Percentiles rank a stretch among this genome's conserved stretches.
These are phyloP conservation scores for Diplodia sapinea DNA, from an alignment of 2,329 filamentous ascomycete species.

Conservation along the genomic window DNA sequence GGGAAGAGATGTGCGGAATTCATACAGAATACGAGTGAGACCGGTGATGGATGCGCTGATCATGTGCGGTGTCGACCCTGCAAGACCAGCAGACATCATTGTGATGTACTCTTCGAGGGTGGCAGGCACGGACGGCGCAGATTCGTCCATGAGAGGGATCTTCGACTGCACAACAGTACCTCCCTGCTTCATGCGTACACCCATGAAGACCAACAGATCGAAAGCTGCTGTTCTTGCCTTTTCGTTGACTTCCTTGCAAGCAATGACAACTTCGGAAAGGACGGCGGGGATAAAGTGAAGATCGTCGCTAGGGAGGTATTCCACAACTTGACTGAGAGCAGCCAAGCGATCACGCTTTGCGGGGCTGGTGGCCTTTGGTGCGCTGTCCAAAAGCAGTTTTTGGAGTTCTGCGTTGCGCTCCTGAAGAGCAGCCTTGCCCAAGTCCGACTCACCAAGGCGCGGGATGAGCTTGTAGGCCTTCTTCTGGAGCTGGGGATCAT, in stretches of 20 bases:
- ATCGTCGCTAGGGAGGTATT: constrained; percentile 75
- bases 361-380: constrained; percentile 84
- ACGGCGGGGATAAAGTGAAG: constrained; percentile 93
- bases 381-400: constrained; percentile 75
- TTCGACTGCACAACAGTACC: constrained; percentile 82
- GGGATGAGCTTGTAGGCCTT: constrained; percentile 99
- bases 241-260: constrained; percentile 97
- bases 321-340: constrained; percentile 80
- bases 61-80: constrained; percentile 93
- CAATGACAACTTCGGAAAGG: constrained; percentile 91
- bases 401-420: constrained; percentile 82
- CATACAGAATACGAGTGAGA: constrained; percentile 88
- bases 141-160: constrained; percentile 82
- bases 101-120: constrained; percentile 95
- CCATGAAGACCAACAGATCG: constrained; percentile 86
- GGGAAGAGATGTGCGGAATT: constrained; percentile 77
- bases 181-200: constrained; percentile 77
- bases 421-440: constrained; percentile 74
- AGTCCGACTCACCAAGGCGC: constrained; percentile 79
- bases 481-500: constrained; percentile 94
- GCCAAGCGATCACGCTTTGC: constrained; percentile 84
- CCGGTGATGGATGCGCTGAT: constrained; percentile 97
- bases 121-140: constrained; percentile 77
- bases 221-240: constrained; percentile 89
- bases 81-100: constrained; percentile 95